Conservation (phyloP, 257 asterid genomes). For the Euphrasia confusa region DNA sequence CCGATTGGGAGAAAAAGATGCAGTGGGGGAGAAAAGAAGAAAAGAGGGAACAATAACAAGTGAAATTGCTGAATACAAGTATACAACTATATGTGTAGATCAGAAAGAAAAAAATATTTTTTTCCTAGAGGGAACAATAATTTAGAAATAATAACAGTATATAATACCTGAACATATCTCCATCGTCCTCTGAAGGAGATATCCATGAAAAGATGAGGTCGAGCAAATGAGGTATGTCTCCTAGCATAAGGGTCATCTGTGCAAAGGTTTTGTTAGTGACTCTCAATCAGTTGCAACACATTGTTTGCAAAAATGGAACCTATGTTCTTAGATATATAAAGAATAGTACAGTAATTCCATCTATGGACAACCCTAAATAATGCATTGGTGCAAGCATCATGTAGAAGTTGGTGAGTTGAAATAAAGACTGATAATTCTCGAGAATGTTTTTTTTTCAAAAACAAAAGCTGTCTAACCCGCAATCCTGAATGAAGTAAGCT, state of each 20-base stretch:
- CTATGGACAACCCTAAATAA: slow-evolving; percentile 14
- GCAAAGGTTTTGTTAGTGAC: slow-evolving; percentile 36
- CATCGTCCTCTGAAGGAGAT: slow-evolving; percentile 75
- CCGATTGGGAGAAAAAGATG: not conserved
- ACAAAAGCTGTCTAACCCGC: too few species aligned
- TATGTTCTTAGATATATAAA: slow-evolving; percentile 3
- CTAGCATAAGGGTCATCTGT: slow-evolving; percentile 95
- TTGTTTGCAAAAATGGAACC: slow-evolving; percentile 2
- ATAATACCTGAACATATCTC: slow-evolving; percentile 62
- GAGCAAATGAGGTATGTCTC: slow-evolving; percentile 82
- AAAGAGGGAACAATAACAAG: not conserved
- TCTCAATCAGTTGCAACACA: slow-evolving; percentile 17
- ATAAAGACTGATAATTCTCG: slow-evolving; percentile 10
- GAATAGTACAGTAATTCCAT: slow-evolving; percentile 15
- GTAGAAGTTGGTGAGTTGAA: slow-evolving; percentile 19
- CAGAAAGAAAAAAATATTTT: not conserved
- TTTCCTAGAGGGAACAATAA: not conserved
- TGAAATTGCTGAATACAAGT: slow-evolving; percentile 9
- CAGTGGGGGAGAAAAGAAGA: not conserved
- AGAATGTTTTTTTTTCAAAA: not conserved
- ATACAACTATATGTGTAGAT: slow-evolving; percentile 7
- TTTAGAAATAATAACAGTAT: slow-evolving; percentile 15
- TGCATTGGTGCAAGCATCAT: slow-evolving; percentile 20
- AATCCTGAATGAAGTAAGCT: too few species aligned
- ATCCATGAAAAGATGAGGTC: slow-evolving; percentile 93